phyloP scores from a whole-genome alignment of 805 yeast species.

The Starmerella khaoyaiensis region DNA sequence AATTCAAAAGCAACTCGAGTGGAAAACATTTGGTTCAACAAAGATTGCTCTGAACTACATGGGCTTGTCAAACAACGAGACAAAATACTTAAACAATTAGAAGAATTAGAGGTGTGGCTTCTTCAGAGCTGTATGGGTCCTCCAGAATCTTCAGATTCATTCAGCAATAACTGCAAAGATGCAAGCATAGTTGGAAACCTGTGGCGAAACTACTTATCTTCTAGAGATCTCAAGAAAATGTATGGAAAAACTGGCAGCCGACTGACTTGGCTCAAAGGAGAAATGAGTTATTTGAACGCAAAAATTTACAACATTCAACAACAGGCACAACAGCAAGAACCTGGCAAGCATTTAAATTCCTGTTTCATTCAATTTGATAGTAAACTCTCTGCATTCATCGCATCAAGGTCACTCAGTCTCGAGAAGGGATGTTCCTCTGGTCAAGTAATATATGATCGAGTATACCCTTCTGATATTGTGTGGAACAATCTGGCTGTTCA shows the following conservation, averaged over 20 bases:
- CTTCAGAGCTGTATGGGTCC: constrained; percentile 24
- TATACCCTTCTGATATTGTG: constrained; percentile 53
- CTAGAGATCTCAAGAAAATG: constrained; percentile 33
- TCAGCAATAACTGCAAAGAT: constrained; percentile 11
- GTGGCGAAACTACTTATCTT: constrained; percentile 37
- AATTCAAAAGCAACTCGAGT: constrained; percentile 36
- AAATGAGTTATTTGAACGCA: constrained; percentile 48
- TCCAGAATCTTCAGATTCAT: background rate
- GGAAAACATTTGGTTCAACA: constrained; percentile 46
- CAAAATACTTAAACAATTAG: constrained; percentile 29
- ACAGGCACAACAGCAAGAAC: constrained; percentile 30
- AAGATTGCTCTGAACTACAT: constrained; percentile 33
- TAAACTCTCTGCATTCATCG: constrained; percentile 46
- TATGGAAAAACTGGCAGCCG: constrained; percentile 6
- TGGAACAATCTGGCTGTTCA: constrained; percentile 49
- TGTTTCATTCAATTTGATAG: constrained; percentile 51
- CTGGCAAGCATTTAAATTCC: constrained; percentile 21
- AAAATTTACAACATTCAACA: constrained; percentile 46
- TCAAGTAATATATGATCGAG: constrained; percentile 27
- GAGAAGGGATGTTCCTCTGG: constrained; percentile 7
- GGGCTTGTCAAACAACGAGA: constrained; percentile 26
- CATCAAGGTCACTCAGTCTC: constrained; percentile 33
- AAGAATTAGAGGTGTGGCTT: constrained; percentile 31
- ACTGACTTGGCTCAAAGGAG: constrained; percentile 51
- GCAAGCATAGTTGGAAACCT: constrained; percentile 16